A percentile compares a stretch with the other conserved stretches of the same genome.
Evolutionary conservation across 2,329 filamentous ascomycete genomes (phyloP).

Genomic region (Colletotrichum tropicale): DNA sequence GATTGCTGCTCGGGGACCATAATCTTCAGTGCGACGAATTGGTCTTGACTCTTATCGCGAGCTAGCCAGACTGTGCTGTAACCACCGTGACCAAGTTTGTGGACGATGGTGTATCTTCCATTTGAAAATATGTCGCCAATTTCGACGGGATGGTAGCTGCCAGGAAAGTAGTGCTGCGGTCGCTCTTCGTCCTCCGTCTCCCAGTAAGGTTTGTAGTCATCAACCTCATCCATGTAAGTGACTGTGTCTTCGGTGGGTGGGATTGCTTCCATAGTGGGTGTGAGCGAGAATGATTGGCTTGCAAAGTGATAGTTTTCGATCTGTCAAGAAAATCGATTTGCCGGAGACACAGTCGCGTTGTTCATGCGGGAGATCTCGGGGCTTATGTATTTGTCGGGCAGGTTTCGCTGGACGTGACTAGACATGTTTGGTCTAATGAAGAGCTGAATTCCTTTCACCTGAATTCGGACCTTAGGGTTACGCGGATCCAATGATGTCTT

Average conservation of each 20-base stretch:
- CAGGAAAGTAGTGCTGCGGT: not conserved
- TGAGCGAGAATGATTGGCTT: too few relatives aligned
- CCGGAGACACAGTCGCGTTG: too few relatives aligned
- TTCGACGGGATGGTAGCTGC: not conserved
- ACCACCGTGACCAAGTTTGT: not conserved
- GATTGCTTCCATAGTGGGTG: too few relatives aligned
- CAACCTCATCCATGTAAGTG: not conserved
- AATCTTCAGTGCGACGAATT: rapidly evolving
- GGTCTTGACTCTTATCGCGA: rapidly evolving
- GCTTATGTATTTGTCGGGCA: too few relatives aligned
- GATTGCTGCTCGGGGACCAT: not conserved
- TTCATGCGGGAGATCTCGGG: too few relatives aligned
- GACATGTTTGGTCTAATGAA: too few relatives aligned
- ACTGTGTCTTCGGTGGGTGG: not conserved
- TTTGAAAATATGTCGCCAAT: not conserved
- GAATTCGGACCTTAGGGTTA: too few relatives aligned
- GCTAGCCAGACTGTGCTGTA: not conserved
- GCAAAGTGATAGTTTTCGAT: too few relatives aligned
- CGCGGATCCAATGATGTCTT: too few relatives aligned
- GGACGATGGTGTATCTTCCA: not conserved
- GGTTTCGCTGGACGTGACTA: too few relatives aligned
- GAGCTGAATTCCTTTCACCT: too few relatives aligned
- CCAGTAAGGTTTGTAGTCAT: rapidly evolving
- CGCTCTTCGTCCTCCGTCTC: not conserved
- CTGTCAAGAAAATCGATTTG: too few relatives aligned